A percentile compares a stretch with the other conserved stretches of the same genome.
Conservation (phyloP, 305 asterid species). For the Fraxinus baroniana region DNA sequence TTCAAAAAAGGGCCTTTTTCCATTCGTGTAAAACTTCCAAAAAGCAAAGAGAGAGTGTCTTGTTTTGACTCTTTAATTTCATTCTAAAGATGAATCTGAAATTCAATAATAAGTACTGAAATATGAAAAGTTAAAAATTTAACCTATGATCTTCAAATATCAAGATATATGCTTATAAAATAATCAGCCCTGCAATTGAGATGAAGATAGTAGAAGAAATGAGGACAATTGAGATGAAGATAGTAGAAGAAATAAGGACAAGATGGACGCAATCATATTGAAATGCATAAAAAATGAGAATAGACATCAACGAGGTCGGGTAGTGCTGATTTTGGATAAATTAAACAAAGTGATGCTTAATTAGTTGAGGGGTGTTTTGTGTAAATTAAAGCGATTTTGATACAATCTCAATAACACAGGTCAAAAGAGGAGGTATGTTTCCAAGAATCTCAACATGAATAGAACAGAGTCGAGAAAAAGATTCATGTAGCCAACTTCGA, state of each 20-base stretch:
- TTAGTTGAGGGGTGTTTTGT: background rate
- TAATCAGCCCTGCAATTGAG: no score
- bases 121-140: background rate
- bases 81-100: background rate
- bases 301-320: background rate
- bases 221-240: background rate
- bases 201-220: no score
- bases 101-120: background rate
- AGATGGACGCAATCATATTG: background rate
- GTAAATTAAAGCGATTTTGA: background rate
- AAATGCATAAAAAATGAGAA: background rate
- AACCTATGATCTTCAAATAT: background rate
- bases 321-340: background rate
- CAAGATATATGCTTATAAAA: background rate
- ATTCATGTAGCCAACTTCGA: background rate
- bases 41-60: background rate
- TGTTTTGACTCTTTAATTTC: background rate
- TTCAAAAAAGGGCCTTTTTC: background rate
- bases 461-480: background rate
- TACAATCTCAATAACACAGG: background rate
- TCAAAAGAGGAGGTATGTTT: background rate
- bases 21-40: background rate
- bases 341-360: background rate
- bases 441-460: background rate
- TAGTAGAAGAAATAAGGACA: background rate